These are phyloP conservation scores for Ogataea pilisensis DNA, from an alignment of 805 yeast genomes.

Conservation along the genomic window DNA sequence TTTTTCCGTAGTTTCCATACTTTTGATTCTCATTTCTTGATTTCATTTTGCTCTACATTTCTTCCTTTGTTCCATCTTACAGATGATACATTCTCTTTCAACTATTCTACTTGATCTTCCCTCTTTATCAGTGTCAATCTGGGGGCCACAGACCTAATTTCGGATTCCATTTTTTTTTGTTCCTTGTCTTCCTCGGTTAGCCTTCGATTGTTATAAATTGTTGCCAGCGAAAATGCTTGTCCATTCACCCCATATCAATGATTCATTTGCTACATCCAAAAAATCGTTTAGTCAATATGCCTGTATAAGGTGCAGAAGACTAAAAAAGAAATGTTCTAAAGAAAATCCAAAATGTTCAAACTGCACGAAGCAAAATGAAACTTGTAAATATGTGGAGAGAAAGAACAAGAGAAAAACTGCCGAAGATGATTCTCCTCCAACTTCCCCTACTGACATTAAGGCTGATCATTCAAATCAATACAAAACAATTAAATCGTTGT, in stretches of 20 bases:
- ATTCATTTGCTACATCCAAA: neutral
- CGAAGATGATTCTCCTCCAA: slow-evolving; percentile 13
- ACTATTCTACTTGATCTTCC: no score
- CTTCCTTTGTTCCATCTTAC: no score
- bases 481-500: neutral
- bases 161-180: no score
- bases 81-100: no score
- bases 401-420: slow-evolving; percentile 24
- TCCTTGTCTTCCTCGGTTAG: no score
- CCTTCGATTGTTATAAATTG: no score
- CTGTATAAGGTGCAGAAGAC: slow-evolving; percentile 43
- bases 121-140: no score
- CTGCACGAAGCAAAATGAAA: slow-evolving; percentile 36
- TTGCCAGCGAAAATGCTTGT: no score
- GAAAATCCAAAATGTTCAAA: slow-evolving; percentile 40
- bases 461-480: neutral
- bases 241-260: neutral
- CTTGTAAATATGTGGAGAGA: slow-evolving; percentile 41
- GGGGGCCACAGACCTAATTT: no score
- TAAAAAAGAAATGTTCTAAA: slow-evolving; percentile 48
- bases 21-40: no score
- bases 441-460: neutral
- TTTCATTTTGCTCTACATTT: no score
- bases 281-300: slow-evolving; percentile 24
- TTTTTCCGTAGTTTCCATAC: no score